Conservation (phyloP, 441 rosid genomes). For the Kokia cookei region DNA sequence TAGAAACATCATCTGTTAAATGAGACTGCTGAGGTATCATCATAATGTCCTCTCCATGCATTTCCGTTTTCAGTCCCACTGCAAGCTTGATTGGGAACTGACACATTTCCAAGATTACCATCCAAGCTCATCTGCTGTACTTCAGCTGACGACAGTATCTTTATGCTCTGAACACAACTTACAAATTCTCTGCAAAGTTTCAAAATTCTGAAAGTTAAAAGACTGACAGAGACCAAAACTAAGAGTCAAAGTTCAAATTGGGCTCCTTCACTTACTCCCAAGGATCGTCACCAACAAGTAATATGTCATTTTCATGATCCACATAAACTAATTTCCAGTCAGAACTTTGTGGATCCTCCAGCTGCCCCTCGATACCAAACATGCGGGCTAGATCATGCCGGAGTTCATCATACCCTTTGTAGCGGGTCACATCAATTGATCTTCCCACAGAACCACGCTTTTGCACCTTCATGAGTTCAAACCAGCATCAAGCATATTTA, state of each 20-base stretch:
- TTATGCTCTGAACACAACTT: conserved; percentile 86
- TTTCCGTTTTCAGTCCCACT: conserved; percentile 84
- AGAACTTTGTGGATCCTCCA: conserved; percentile 84
- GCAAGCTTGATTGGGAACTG: conserved; percentile 69
- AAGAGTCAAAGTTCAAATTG: background rate
- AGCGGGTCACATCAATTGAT: conserved; percentile 88
- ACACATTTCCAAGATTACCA: conserved; percentile 68
- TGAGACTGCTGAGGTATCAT: conserved; percentile 80
- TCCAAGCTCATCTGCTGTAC: conserved; percentile 97
- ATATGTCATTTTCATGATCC: conserved; percentile 88
- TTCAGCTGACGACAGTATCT: conserved; percentile 87
- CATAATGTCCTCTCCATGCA: conserved; percentile 82
- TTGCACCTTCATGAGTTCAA: conserved; percentile 58
- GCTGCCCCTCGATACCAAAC: conserved; percentile 96
- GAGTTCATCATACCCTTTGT: conserved; percentile 76
- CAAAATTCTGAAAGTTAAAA: background rate
- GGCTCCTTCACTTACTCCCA: conserved; percentile 76
- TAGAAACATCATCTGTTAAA: conserved; percentile 48
- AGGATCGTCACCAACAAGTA: conserved; percentile 96
- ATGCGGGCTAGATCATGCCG: conserved; percentile 84
- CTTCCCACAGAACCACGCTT: conserved; percentile 98
- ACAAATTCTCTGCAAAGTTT: conserved; percentile 70
- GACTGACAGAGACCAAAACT: background rate
- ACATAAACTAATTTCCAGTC: conserved; percentile 93
- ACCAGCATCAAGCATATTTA: background rate